Base-by-base conservation (phyloP, 495 filamentous ascomycete genomes). In the Trichoderma erinaceum region DNA sequence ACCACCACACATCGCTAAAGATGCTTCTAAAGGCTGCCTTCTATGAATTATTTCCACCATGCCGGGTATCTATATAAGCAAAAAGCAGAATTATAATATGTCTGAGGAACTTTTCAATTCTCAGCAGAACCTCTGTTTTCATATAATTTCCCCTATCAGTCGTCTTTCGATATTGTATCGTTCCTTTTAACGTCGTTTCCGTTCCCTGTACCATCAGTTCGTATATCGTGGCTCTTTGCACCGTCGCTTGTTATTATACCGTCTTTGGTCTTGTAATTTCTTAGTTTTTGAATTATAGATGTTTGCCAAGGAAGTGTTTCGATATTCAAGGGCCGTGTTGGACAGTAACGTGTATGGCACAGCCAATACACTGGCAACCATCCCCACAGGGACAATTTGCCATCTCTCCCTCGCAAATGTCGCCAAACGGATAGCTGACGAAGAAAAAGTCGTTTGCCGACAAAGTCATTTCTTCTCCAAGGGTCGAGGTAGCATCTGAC, bases 291-390 rank as follows among this genome's bases (percentile, higher is more conserved):
- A 10, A 38, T 38, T 38, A 38, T 38, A 38, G 35, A 38, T 7
- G 29, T 10, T 10, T 38, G 35, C 8, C 8, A 38, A 38, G 8
- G 35, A 7, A 29, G 29, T 7, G 3, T 38, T 38, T 38, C 35
- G 35, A 38, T 2, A 7, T 38, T 38, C 8, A 38, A 38, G 6
- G 27, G 41, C 35, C 63, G 6, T 13, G 13, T 32, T 32, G 27
- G 63, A 46, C 35, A 16, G 32, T 48, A 23, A 35, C 41, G 52
- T 82, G 80, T 38, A 80, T 78, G 63, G 75, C 70, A 67, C 84
- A 86, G 18, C 81, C 83, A 4, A 82, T 69, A 67, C 84, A 86
- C 29, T 78, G 69, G 69, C 84, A 86, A 66, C 81, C 79, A 65
- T 85, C 82, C 6, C 83, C 83, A 66, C 84, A 86, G 3, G 77